Percentiles rank a stretch among this genome's conserved stretches.
Evolutionary conservation across 176 grass and related monocot genomes (phyloP).

Genomic region (Alloteropsis semialata): DNA sequence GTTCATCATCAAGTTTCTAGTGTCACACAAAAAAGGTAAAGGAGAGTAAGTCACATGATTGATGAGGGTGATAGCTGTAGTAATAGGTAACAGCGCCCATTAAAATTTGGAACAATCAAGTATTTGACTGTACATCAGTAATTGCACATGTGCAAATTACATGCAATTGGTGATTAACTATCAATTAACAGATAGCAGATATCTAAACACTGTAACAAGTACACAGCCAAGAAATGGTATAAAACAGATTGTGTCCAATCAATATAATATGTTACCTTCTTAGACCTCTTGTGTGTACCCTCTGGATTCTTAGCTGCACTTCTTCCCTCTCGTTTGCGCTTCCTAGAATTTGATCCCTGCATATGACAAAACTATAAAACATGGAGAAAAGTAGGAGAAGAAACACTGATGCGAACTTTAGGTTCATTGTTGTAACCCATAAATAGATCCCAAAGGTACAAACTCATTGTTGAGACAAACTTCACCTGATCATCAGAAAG

Average conservation of each 20-base stretch:
- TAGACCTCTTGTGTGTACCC: slow-evolving; percentile 48
- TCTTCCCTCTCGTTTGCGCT: slow-evolving; percentile 57
- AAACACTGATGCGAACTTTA: neutral
- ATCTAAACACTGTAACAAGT: neutral
- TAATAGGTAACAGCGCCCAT: neutral
- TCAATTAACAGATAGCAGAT: slow-evolving; percentile 5
- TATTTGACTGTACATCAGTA: neutral
- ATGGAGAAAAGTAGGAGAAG: neutral
- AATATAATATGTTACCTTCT: slow-evolving; percentile 53
- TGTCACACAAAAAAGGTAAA: neutral
- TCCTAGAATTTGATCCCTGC: slow-evolving; percentile 64
- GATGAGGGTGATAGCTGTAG: neutral
- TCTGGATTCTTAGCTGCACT: slow-evolving; percentile 47
- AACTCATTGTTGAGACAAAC: neutral
- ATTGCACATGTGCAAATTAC: neutral
- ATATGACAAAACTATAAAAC: neutral
- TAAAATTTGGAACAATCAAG: neutral
- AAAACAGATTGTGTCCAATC: neutral
- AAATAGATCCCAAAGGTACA: slow-evolving; percentile 8
- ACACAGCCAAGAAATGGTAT: neutral
- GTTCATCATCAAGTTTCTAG: slow-evolving; percentile 45
- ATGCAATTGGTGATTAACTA: neutral
- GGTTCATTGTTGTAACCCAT: neutral
- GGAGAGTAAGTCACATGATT: neutral
- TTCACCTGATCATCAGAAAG: slow-evolving; percentile 47